Base-by-base conservation (phyloP, 257 asterid genomes). In the Capsicum chinense region DNA sequence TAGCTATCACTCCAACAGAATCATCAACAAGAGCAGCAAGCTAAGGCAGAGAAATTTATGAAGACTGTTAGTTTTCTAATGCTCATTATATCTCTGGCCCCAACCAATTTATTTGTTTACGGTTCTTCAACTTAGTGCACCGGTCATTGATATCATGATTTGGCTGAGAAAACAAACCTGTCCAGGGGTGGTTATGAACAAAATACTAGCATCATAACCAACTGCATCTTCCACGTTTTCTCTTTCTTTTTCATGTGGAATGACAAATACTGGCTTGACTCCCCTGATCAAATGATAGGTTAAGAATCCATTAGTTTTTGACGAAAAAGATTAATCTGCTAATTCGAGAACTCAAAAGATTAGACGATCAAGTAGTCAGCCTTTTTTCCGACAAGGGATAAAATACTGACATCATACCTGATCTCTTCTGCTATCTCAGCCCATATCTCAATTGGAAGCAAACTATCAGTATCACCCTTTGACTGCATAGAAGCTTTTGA, bases 401-500 rank as follows among this genome's bases (percentile, higher is more conserved):
- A 60, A 48, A 17, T 2, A 47, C 11, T 14, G 15, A 52, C 50
- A 37, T 14, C 83, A n/a, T 88, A 94, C 98, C 93, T 91, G 83
- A 95, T 89, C 47, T 79, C 94, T 59, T 90, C 85, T 54, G 95
- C 87, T 64, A 95, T 93, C 86, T 90, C 90, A 76, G 92, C 97
- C 97, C 98, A 93, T 63, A 85, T 71, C 86, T 95, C 97, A 80
- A 92, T 85, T n/a, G 98, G 98, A n/a, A 95, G 94, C 90, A 95
- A 90, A 90, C 98, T 93, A 90, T 95, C 98, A 50, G 86, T 70
- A 78, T 95, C 97, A 10, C 98, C 98, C 86, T 87, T 92, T 13
- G 97, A 93, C 86, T 93, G 98, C 98, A 95, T 95, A 4, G 92
- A 92, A 52, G 98, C 98, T 89, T 95, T 92, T 37, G 98, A 95